phyloP scores from a whole-genome alignment of 164 flowering plant species.

The Amborella trichopoda region DNA sequence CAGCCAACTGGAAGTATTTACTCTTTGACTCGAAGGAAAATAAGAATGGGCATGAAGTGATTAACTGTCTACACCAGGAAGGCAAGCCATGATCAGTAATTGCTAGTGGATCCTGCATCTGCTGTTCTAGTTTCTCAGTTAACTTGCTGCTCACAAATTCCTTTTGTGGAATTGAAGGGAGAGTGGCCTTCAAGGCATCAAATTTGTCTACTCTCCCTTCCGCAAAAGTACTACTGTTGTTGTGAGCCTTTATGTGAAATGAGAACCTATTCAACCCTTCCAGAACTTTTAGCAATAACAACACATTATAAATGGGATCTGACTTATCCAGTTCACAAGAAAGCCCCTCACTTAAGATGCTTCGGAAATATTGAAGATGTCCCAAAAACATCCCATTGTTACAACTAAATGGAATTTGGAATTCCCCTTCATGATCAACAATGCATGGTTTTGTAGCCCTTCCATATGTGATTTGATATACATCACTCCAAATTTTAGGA shows the following conservation, averaged over 20 bases:
- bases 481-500: conserved; percentile 47
- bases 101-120: conserved; percentile 63
- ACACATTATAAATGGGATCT: conserved; percentile 40
- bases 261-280: conserved; percentile 47
- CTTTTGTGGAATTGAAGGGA: conserved; percentile 29
- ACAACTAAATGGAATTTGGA: conserved; percentile 6
- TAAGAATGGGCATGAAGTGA: conserved; percentile 64
- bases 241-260: conserved; percentile 36
- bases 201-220: conserved; percentile 39
- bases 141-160: conserved; percentile 71
- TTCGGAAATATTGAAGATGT: conserved; percentile 23
- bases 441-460: conserved; percentile 16
- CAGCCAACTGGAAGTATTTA: conserved; percentile 56
- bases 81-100: conserved; percentile 61
- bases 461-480: conserved; percentile 45
- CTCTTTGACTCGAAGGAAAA: conserved; percentile 72
- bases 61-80: conserved; percentile 68
- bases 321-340: conserved; percentile 40
- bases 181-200: conserved; percentile 26
- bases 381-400: conserved; percentile 14
- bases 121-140: conserved; percentile 85
- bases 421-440: conserved; percentile 6
- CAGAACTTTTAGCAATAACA: conserved; percentile 56
- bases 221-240: conserved; percentile 37
- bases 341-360: conserved; percentile 28